Percentiles rank a stretch among this genome's conserved stretches.
phyloP scores from a whole-genome alignment of 2,329 filamentous ascomycete genomes.

The Calonectria fujianensis region DNA sequence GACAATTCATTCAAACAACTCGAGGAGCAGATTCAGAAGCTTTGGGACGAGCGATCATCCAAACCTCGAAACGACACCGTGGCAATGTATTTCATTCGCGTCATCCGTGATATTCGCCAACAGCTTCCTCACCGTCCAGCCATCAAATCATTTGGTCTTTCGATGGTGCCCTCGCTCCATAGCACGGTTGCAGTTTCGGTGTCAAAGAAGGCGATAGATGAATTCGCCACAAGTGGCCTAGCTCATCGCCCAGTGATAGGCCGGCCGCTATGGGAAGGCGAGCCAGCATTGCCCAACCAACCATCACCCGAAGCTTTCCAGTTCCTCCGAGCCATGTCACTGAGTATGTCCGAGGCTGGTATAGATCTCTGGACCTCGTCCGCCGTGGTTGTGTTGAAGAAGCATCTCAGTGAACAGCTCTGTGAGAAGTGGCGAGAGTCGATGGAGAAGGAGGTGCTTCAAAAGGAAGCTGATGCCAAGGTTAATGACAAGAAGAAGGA shows the following conservation, averaged over 20 bases:
- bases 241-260: conserved; percentile 72
- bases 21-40: conserved; percentile 70
- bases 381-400: conserved; percentile 79
- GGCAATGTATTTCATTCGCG: conserved; percentile 81
- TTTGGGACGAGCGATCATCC: conserved; percentile 69
- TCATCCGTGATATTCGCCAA: conserved; percentile 83
- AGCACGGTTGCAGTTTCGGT: conserved; percentile 74
- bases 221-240: conserved; percentile 66
- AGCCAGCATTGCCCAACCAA: conserved; percentile 83
- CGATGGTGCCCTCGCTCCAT: conserved; percentile 79
- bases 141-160: conserved; percentile 74
- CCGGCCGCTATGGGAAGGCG: conserved; percentile 86
- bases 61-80: conserved; percentile 70
- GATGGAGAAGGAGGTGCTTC: conserved; percentile 58
- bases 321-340: conserved; percentile 79
- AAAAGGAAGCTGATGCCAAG: conserved; percentile 41
- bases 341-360: conserved; percentile 81
- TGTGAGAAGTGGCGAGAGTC: conserved; percentile 67
- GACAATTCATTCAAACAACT: conserved; percentile 75
- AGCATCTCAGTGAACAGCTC: conserved; percentile 71
- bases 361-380: conserved; percentile 87
- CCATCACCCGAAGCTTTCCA: conserved; percentile 85
- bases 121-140: conserved; percentile 74
- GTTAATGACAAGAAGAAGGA: conserved; percentile 43
- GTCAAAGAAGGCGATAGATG: conserved; percentile 68